Base-by-base conservation (phyloP, 441 rosid genomes). In the Sinapis alba region DNA sequence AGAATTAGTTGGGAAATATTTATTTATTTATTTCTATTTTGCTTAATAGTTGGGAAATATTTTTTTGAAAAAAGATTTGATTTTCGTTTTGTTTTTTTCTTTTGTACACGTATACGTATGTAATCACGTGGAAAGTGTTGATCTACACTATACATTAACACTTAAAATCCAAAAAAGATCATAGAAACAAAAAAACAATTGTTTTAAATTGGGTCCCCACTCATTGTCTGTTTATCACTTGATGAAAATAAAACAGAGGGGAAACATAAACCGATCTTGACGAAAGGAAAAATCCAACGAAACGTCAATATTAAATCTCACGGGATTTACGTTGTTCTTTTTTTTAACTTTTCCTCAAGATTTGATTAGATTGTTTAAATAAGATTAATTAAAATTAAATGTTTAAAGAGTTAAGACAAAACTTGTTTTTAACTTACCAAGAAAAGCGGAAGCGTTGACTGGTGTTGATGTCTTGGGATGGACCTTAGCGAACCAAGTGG, bases 361-460 rank as follows among this genome's bases (percentile, higher is more conserved):
- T 30, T 58, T 57, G 6, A 18, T 45, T 65, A 26, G 3, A 24
- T 15, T n/a, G n/a, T n/a, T n/a, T n/a, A n/a, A n/a, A n/a, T n/a
- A n/a, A n/a, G n/a, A n/a, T n/a, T n/a, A 51, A 11, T 5, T 7
- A 51, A 64, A 23, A n/a, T 24, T 27, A 41, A 54, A 3, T 3
- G 21, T 7, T 54, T 20, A 5, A 1, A 50, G 26, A 47, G 30
- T 50, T 34, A 28, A 65, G 50, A 67, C 16, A 66, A 65, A 68
- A 65, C 16, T 6, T 75, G 13, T 3, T 26, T n/a, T 26, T 7
- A 27, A 59, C 41, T 76, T 85, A 94, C 98, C 98, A 45, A 90
- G 90, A 90, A 92, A 94, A 69, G 85, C 91, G 78, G 98, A 90
- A 69, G 97, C 97, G 82, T 94, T 90, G 81, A 94, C 87, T 38